Evolutionary conservation across 1,284 basidiomycete genomes (phyloP).

Genomic region (Moesziomyces antarcticus): DNA sequence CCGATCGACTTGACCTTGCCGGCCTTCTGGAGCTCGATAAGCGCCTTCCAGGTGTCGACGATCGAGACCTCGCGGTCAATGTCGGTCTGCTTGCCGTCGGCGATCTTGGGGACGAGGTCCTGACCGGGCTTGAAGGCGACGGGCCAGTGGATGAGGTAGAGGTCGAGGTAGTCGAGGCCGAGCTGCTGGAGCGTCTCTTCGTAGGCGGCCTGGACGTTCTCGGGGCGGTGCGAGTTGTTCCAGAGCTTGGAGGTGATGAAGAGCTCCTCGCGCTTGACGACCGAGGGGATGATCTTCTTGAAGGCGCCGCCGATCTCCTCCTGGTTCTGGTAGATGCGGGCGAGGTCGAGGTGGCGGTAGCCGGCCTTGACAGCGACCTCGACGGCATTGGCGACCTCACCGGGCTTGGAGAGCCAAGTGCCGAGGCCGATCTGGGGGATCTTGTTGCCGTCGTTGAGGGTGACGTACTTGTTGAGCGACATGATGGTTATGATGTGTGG

Average conservation of each 20-base stretch:
- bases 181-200: conserved; percentile 69
- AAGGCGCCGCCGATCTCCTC: conserved; percentile 70
- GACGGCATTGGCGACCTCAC: conserved; percentile 78
- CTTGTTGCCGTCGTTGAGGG: conserved; percentile 64
- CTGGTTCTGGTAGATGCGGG: conserved; percentile 63
- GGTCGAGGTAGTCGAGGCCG: conserved; percentile 68
- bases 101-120: conserved; percentile 72
- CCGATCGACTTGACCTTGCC: conserved; percentile 69
- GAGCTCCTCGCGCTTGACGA: conserved; percentile 70
- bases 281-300: conserved; percentile 67
- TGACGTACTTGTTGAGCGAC: conserved; percentile 56
- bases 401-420: conserved; percentile 81
- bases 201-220: conserved; percentile 66
- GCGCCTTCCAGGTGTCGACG: conserved; percentile 82
- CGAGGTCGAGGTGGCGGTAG: conserved; percentile 65
- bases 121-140: conserved; percentile 69
- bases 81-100: conserved; percentile 70
- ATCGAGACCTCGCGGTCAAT: conserved; percentile 76
- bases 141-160: conserved; percentile 86
- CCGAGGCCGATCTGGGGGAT: conserved; percentile 75
- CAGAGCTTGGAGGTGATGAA: conserved; percentile 72
- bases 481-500: conserved; percentile 27
- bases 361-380: conserved; percentile 56
- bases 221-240: conserved; percentile 75
- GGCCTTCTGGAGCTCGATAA: conserved; percentile 73